phyloP scores from a whole-genome alignment of 345 rosid genomes.

The Moringa oleifera region DNA sequence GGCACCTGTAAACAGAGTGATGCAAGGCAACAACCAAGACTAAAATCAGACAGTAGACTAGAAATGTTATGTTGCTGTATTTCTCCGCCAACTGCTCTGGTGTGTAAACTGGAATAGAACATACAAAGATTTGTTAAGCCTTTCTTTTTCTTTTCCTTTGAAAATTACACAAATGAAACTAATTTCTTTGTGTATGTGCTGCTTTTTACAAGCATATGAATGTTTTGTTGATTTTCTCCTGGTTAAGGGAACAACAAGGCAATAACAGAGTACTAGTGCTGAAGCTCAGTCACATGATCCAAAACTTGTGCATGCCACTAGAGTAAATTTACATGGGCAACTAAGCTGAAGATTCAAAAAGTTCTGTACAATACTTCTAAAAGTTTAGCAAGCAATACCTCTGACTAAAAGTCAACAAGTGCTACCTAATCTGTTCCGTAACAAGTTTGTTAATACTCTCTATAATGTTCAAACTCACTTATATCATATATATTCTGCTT shows the following conservation, averaged over 20 bases:
- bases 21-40: constrained; percentile 55
- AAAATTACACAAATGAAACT: not conserved
- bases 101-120: constrained; percentile 65
- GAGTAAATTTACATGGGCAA: too few species aligned
- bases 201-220: not conserved
- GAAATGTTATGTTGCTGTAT: constrained; percentile 79
- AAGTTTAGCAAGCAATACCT: too few species aligned
- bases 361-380: too few species aligned
- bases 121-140: too few species aligned
- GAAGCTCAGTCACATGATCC: too few species aligned
- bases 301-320: not conserved
- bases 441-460: not conserved
- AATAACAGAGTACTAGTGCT: too few species aligned
- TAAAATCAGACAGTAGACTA: constrained; percentile 75
- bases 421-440: not conserved
- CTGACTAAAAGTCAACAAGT: too few species aligned
- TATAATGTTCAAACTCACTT: not conserved
- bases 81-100: constrained; percentile 95
- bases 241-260: not conserved
- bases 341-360: too few species aligned
- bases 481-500: not conserved
- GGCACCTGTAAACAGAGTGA: constrained; percentile 78
- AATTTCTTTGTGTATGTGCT: not conserved
- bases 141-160: too few species aligned
- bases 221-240: too few species aligned